Conservation (phyloP, 2,329 filamentous ascomycete species). For the Corynespora cassiicola region DNA sequence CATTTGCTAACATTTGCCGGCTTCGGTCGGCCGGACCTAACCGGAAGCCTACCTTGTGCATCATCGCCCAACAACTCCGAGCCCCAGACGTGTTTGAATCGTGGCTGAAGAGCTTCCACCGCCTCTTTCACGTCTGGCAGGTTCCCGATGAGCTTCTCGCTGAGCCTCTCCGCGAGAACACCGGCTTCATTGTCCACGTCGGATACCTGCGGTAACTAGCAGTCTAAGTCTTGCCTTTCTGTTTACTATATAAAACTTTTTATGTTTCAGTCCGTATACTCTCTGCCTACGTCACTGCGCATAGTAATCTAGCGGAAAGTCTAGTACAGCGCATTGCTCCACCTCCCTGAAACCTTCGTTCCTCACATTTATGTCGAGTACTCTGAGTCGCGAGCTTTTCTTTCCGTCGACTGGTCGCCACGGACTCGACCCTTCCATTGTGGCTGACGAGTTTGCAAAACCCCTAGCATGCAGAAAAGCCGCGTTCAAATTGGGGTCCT, state of each 20-base stretch:
- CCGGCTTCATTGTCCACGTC: conserved; percentile 84
- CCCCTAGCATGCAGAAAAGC: conserved; percentile 32
- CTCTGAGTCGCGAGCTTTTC: no score
- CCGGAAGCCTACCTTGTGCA: conserved; percentile 67
- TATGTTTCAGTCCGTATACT: background rate
- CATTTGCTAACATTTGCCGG: conserved; percentile 76
- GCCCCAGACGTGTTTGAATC: conserved; percentile 83
- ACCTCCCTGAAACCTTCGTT: conserved; percentile 29
- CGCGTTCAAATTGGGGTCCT: conserved; percentile 28
- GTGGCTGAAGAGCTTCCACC: conserved; percentile 75
- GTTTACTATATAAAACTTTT: background rate
- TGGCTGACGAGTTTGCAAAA: conserved; percentile 28
- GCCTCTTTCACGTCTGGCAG: conserved; percentile 76
- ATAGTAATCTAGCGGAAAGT: conserved; percentile 31
- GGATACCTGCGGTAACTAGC: conserved; percentile 51
- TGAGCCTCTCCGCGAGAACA: conserved; percentile 64
- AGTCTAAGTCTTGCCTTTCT: background rate
- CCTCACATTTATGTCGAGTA: conserved; percentile 29
- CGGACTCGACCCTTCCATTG: conserved; percentile 12
- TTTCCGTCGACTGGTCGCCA: conserved; percentile 22
- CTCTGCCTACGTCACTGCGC: conserved; percentile 1
- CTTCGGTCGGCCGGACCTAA: conserved; percentile 52
- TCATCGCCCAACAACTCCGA: conserved; percentile 89
- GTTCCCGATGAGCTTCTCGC: conserved; percentile 70
- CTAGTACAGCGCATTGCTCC: conserved; percentile 33